Conservation (phyloP, 2,329 filamentous ascomycete genomes). For the Zymoseptoria tritici region DNA sequence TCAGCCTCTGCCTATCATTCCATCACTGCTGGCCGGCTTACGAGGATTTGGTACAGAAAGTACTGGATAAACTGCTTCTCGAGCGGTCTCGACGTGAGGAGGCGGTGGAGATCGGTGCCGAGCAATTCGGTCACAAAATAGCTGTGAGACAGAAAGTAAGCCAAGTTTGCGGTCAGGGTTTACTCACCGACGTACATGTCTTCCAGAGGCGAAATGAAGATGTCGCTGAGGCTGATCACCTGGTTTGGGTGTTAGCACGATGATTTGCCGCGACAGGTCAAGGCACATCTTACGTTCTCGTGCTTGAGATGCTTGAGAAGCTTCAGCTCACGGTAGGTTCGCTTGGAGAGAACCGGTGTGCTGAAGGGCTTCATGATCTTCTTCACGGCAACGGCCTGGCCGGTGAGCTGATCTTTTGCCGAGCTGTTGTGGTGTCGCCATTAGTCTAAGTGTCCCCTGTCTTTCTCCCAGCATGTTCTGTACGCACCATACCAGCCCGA, state of each 20-base stretch:
- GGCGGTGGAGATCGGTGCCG: slow-evolving; percentile 89
- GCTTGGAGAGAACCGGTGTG: slow-evolving; percentile 95
- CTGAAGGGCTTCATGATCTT: slow-evolving; percentile 99
- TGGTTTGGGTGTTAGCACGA: slow-evolving; percentile 15
- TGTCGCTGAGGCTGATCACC: slow-evolving; percentile 98
- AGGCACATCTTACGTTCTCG: slow-evolving; percentile 64
- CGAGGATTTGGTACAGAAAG: slow-evolving; percentile 98
- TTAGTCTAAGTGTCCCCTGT: slow-evolving; percentile 6
- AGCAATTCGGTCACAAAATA: slow-evolving; percentile 98
- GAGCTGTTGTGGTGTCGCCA: slow-evolving; percentile 53
- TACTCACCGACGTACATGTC: slow-evolving; percentile 65
- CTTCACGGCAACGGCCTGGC: slow-evolving; percentile 95
- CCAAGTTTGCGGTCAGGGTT: slow-evolving; percentile 20
- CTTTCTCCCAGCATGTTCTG: background rate
- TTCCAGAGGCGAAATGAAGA: slow-evolving; percentile 97
- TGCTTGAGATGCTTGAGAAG: slow-evolving; percentile 92
- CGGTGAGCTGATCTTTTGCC: slow-evolving; percentile 94
- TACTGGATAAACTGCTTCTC: slow-evolving; percentile 99
- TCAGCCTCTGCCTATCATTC: slow-evolving; percentile 2
- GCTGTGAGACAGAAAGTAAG: slow-evolving; percentile 42
- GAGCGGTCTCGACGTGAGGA: slow-evolving; percentile 87
- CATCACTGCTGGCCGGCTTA: slow-evolving; percentile 39
- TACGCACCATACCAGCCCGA: slow-evolving; percentile 85
- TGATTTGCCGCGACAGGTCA: background rate
- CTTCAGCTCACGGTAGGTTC: slow-evolving; percentile 96